phyloP scores from a whole-genome alignment of 306 rosid species.

The Rosa lucieae region DNA sequence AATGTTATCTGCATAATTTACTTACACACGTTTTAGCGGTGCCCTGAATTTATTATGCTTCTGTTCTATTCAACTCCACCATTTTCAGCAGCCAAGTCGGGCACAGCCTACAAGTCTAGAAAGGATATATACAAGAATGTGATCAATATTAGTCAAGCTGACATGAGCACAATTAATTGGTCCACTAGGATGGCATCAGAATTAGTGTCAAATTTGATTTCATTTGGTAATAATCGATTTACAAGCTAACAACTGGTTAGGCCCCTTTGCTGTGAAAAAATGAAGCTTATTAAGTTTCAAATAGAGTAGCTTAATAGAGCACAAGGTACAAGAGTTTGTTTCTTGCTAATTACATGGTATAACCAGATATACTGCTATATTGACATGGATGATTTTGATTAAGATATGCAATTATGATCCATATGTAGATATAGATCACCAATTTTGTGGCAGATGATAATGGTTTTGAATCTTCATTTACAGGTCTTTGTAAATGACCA shows the following conservation, averaged over 20 bases:
- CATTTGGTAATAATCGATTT: not conserved
- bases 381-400: not conserved
- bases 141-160: not conserved
- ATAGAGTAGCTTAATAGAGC: not conserved
- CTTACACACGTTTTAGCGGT: not conserved
- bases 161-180: not conserved
- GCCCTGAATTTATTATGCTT: not conserved
- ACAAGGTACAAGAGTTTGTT: not conserved
- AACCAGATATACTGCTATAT: not conserved
- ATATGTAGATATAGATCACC: not conserved
- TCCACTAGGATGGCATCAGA: not conserved
- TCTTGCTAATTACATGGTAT: not conserved
- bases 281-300: not conserved
- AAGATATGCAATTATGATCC: not conserved
- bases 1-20: not conserved
- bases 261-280: not conserved
- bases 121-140: not conserved
- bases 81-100: not conserved
- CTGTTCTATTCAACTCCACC: conserved; percentile 14
- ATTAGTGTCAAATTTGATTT: not conserved
- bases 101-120: not conserved
- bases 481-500: conserved; percentile 88
- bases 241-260: not conserved
- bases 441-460: not conserved
- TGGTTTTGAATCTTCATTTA: conserved; percentile 6